A percentile compares a stretch with the other conserved stretches of the same genome.
Evolutionary conservation across 2,329 filamentous ascomycete genomes (phyloP).

Genomic region (Stagonosporopsis chrysanthemi): DNA sequence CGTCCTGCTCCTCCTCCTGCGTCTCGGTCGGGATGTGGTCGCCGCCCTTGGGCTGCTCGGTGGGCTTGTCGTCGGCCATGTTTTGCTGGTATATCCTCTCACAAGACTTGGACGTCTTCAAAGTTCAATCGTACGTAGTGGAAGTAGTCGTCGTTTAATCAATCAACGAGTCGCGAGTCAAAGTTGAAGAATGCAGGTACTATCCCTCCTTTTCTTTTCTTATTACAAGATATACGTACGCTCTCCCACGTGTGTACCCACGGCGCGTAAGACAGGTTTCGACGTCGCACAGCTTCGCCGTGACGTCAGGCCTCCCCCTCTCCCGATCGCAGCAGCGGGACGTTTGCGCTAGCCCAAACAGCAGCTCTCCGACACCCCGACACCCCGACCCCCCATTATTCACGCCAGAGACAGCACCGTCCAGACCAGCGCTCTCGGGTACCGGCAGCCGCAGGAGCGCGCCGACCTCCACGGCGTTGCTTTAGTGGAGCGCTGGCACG

Average conservation of each 20-base stretch:
- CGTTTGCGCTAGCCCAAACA: slow-evolving; percentile 1
- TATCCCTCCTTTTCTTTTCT: background rate
- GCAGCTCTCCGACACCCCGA: background rate
- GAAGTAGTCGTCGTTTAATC: no score
- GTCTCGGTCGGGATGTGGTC: slow-evolving; percentile 39
- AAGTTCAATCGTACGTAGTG: no score
- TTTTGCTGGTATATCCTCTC: background rate
- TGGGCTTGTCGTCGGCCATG: slow-evolving; percentile 24
- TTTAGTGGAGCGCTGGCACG: no score
- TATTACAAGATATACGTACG: background rate
- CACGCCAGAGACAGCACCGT: background rate
- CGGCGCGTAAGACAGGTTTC: background rate
- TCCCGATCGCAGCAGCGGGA: background rate
- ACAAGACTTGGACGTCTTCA: no score
- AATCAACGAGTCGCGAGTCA: no score
- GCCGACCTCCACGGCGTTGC: background rate
- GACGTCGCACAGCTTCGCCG: background rate
- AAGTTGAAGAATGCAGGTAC: background rate
- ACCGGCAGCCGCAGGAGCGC: background rate
- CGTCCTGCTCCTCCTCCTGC: slow-evolving; percentile 26
- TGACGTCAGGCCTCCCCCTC: background rate
- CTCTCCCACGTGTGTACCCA: background rate
- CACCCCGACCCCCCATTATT: background rate
- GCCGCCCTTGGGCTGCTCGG: slow-evolving; percentile 27
- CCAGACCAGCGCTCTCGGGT: background rate